A percentile compares a stretch with the other conserved stretches of the same genome.
Conservation (phyloP, 345 rosid genomes). For the Eucalyptus marginata region DNA sequence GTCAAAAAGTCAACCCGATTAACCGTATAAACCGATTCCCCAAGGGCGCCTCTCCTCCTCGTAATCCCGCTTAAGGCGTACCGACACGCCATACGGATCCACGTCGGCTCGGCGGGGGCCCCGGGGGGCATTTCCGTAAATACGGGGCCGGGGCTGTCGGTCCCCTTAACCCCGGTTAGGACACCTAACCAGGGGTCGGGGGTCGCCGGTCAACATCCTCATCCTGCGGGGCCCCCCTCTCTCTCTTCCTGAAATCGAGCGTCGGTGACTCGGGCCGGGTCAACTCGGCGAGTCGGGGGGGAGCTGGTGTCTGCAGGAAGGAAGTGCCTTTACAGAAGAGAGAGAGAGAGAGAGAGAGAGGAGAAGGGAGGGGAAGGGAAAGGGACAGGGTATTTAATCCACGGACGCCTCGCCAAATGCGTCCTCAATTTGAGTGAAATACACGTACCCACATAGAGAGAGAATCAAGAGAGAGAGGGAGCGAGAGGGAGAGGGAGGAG, state of each 20-base stretch:
- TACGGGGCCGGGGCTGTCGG: constrained; percentile 32
- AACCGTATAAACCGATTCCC: neutral
- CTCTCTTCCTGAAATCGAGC: constrained; percentile 12
- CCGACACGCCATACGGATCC: neutral
- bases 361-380: neutral
- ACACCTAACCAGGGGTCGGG: constrained; percentile 7
- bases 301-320: neutral
- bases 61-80: neutral
- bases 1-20: neutral
- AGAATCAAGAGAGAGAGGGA: neutral
- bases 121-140: constrained; percentile 20
- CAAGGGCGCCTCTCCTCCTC: too few relatives aligned
- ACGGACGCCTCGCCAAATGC: neutral
- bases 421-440: neutral
- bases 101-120: neutral
- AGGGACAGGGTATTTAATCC: constrained; percentile 6
- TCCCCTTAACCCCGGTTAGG: constrained; percentile 37
- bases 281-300: neutral
- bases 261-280: constrained; percentile 82
- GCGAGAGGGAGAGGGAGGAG: neutral
- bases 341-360: neutral
- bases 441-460: neutral
- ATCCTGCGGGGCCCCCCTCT: constrained; percentile 1
- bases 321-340: neutral
- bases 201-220: constrained; percentile 25